A percentile compares a stretch with the other conserved stretches of the same genome.
phyloP scores from a whole-genome alignment of 1,139 yeast genomes.

The Torulaspora globosa region DNA sequence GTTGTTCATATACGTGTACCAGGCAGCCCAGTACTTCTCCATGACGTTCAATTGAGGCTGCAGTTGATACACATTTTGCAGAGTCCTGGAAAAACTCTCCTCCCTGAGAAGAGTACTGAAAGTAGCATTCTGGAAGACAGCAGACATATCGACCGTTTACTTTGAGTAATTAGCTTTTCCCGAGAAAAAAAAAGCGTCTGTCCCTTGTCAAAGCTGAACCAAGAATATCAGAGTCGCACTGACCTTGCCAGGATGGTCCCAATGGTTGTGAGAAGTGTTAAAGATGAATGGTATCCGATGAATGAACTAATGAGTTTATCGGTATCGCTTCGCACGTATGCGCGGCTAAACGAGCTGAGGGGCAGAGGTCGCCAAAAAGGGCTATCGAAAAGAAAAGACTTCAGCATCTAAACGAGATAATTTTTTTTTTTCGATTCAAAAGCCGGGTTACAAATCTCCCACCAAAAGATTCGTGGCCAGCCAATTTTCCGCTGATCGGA shows the following conservation, averaged over 20 bases:
- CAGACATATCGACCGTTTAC: slow-evolving; percentile 22
- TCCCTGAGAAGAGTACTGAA: slow-evolving; percentile 31
- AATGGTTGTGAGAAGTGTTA: not conserved
- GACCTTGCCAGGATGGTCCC: no score
- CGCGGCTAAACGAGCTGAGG: slow-evolving; percentile 4
- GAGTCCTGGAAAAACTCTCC: slow-evolving; percentile 36
- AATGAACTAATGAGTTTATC: not conserved
- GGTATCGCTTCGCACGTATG: not conserved
- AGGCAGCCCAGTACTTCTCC: slow-evolving; percentile 74
- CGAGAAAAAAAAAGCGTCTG: not conserved
- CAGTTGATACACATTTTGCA: slow-evolving; percentile 36
- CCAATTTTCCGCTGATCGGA: not conserved
- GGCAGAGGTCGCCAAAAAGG: not conserved
- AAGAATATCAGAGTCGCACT: no score
- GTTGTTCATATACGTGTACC: slow-evolving; percentile 68
- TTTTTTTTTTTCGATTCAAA: no score
- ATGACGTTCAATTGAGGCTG: slow-evolving; percentile 43
- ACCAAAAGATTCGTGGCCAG: no score
- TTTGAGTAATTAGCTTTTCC: not conserved
- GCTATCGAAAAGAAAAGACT: not conserved
- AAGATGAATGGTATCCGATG: not conserved
- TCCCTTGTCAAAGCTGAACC: not conserved
- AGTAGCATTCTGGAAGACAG: slow-evolving; percentile 36
- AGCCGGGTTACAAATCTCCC: no score
- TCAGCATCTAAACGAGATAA: not conserved